Evolutionary conservation across 805 yeast genomes (phyloP).

Genomic region (Candida vaughaniae): DNA sequence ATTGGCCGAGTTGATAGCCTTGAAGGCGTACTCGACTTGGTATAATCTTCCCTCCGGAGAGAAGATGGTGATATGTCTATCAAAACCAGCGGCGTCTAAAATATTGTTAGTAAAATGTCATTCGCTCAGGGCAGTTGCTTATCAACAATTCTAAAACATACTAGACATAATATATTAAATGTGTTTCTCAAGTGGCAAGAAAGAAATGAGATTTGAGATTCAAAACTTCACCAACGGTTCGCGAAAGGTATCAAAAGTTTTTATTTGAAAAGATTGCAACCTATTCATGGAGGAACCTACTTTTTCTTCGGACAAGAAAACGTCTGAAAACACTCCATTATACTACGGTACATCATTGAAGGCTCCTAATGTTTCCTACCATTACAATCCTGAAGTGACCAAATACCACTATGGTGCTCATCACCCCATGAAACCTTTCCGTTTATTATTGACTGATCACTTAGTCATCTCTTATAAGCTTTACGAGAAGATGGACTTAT

Average conservation of each 20-base stretch:
- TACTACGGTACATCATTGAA: conserved; percentile 21
- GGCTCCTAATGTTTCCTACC: conserved; percentile 75
- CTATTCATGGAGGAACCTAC: conserved; percentile 15
- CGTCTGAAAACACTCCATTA: conserved; percentile 31
- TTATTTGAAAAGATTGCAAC: too few relatives aligned
- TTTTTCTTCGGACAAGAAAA: conserved; percentile 33
- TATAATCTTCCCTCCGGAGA: conserved; percentile 97
- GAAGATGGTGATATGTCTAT: conserved; percentile 96
- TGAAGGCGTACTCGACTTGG: conserved; percentile 97
- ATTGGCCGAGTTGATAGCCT: conserved; percentile 91
- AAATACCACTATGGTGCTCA: conserved; percentile 86
- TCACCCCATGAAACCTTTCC: conserved; percentile 98
- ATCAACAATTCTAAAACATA: too few relatives aligned
- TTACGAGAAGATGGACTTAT: conserved; percentile 87
- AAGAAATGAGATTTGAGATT: background rate
- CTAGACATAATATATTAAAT: conserved; percentile 1
- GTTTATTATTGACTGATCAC: conserved; percentile 92
- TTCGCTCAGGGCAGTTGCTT: too few relatives aligned
- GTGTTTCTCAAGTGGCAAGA: background rate
- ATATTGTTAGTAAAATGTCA: conserved; percentile 6
- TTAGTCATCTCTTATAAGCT: conserved; percentile 80
- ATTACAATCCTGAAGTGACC: conserved; percentile 77
- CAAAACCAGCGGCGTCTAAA: conserved; percentile 91
- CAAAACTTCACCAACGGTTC: too few relatives aligned
- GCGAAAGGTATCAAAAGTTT: too few relatives aligned